Base-by-base conservation (phyloP, 2,329 filamentous ascomycete genomes). In the Penicillium sp. region DNA sequence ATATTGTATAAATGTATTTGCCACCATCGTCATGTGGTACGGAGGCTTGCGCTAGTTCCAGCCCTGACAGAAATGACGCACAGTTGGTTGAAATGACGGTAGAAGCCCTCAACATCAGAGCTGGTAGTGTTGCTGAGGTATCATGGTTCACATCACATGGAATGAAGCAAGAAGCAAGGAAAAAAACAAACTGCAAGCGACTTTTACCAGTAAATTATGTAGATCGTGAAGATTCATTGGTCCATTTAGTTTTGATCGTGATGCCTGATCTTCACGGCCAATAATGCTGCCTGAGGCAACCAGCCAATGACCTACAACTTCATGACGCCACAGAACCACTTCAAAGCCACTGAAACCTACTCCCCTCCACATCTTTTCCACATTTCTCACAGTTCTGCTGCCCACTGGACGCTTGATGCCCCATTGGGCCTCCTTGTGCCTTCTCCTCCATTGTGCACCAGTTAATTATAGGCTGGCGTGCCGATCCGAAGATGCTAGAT, bases 11-110 rank as follows among this genome's bases (percentile, higher is more conserved):
- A n/a, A 33, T 40, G n/a, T 12, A 49, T 33, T 50, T 9, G 53
- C 53, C 53, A 55, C 53, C 10, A n/a, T 31, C 53, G 40, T 55
- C 40, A 51, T 55, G 25, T 41, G 41, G 41, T 43, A 31, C 12
- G 8, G 6, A n/a, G 44, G 45, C 37, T 42, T 44, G 12, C 35
- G 33, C 33, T 44, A 50, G n/a, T 22, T n/a, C 3, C 26, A 38
- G 33, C 44, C 36, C 14, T 49, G 40, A 6, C 38, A 40, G 16
- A 42, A 33, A 44, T 55, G 52, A 42, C 52, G 52, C 31, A 26
- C 11, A 5, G 11, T 7, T 10, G 8, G n/a, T 4, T 25, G 2
- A 3, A 46, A 28, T 41, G 16, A 35, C 26, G 43, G 5, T 25
- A 14, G 26, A 33, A 11, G 11, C 3, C 17, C 17, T 22, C 2